Base-by-base conservation (phyloP, 331 rosid species). In the Acacia pycnantha region DNA sequence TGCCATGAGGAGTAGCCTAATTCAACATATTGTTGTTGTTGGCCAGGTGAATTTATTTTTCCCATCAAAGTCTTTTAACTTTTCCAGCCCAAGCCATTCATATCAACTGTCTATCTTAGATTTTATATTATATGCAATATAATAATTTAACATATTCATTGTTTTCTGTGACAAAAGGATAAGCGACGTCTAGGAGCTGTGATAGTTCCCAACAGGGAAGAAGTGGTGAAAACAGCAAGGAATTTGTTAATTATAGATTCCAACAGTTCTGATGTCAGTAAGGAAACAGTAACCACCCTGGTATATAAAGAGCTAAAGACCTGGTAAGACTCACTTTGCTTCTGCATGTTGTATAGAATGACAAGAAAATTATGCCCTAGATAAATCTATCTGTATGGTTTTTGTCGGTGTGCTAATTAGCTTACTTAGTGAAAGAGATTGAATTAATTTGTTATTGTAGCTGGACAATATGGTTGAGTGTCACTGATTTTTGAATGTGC, bases 171-270 rank as follows among this genome's bases (percentile, higher is more conserved):
- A 29, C 65, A n/a, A 82, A 74, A 95, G 99, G 98, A 95, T 85
- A 90, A 90, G 82, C 93, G 99, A 62, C 97, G 99, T 47, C 89
- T 93, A 14, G 99, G 98, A 82, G 99, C 99, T 56, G 61, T 95
- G 44, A 74, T 95, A 77, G 98, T 95, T 90, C 98, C 99, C 59
- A 88, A 93, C 91, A 90, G 90, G 87, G 98, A 93, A 62, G 98
- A 87, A 88, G 87, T 86, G 82, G 76, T 93, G 61, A 83, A 77
- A 83, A 83, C 88, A 54, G 96, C 94, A 22, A 95, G 78, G 85
- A 82, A 86, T 2, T 72, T 80, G 72, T 88, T 91, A 46, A 67
- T 77, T 80, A 64, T 82, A 33, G 91, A 91, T 83, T 82, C 85
- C 54, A 80, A 79, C 75, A 82, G 85, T 73, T 84, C 93, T 74